Conservation (phyloP, 2,329 filamentous ascomycete species). For the Ophiostoma populinum region DNA sequence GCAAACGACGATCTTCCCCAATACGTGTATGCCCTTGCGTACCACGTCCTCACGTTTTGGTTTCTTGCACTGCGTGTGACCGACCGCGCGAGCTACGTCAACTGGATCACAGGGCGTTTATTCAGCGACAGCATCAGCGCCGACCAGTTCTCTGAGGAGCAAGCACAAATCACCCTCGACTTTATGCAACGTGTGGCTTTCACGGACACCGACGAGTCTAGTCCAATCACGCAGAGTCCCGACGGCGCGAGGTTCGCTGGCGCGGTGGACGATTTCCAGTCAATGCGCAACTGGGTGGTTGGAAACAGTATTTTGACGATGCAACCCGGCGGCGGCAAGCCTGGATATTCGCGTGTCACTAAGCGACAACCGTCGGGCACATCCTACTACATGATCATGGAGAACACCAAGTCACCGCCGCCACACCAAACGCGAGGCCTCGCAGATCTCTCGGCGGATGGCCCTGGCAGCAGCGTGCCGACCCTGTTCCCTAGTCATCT, state of each 20-base stretch:
- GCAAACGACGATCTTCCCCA: conserved; percentile 62
- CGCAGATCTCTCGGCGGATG: too few species aligned
- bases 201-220: conserved; percentile 67
- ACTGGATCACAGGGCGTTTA: conserved; percentile 78
- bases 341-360: conserved; percentile 53
- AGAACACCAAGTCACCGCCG: conserved; percentile 41
- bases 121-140: conserved; percentile 62
- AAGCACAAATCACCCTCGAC: conserved; percentile 83
- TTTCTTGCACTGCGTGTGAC: conserved; percentile 77
- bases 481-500: conserved; percentile 50
- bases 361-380: conserved; percentile 56
- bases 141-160: conserved; percentile 63
- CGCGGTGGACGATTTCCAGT: conserved; percentile 46
- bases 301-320: conserved; percentile 60
- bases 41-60: conserved; percentile 94
- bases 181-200: conserved; percentile 84
- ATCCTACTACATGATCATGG: conserved; percentile 39
- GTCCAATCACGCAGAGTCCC: conserved; percentile 30
- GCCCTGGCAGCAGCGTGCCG: too few species aligned
- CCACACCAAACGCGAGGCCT: conserved; percentile 26
- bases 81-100: conserved; percentile 68
- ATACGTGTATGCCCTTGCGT: conserved; percentile 86
- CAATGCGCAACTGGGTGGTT: conserved; percentile 46
- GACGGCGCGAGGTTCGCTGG: conserved; percentile 30
- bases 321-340: conserved; percentile 43